These are phyloP conservation scores for Haberlea rhodopensis DNA, from an alignment of 257 asterid species.

Conservation along the genomic window DNA sequence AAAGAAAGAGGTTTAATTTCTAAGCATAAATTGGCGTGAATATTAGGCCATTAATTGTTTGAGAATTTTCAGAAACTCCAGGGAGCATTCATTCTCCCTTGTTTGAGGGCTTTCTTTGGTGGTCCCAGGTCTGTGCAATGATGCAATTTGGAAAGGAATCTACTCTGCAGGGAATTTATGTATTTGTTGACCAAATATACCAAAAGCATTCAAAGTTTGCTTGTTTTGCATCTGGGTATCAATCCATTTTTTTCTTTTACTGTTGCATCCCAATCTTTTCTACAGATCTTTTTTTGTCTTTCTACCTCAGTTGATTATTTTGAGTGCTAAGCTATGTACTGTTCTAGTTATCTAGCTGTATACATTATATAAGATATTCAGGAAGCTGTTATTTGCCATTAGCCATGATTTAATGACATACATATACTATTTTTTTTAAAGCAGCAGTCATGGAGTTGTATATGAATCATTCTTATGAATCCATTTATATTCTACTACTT, in stretches of 20 bases:
- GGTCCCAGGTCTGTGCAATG: background rate
- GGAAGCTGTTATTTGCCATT: background rate
- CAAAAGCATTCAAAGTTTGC: background rate
- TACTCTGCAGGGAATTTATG: background rate
- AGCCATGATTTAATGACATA: background rate
- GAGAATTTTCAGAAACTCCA: slow-evolving; percentile 4
- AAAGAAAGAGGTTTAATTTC: background rate
- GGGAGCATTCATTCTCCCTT: background rate
- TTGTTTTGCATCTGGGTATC: background rate
- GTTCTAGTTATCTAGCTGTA: background rate
- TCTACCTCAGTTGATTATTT: slow-evolving; percentile 6
- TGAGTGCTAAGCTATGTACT: background rate
- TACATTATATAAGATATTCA: background rate
- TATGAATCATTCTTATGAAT: slow-evolving; percentile 14
- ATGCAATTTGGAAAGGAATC: background rate
- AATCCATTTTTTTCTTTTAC: background rate
- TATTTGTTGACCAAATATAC: background rate
- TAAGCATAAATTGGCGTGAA: background rate
- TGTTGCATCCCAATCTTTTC: background rate
- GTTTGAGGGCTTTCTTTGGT: background rate
- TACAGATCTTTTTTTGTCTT: background rate
- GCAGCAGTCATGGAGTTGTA: background rate
- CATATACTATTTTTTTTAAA: background rate
- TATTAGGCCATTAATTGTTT: background rate
- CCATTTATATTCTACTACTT: slow-evolving; percentile 11